A percentile compares a stretch with the other conserved stretches of the same genome.
These are phyloP conservation scores for Thraustochytrium striatum DNA, from an alignment of 352 stramenopile genomes.

Conservation along the genomic window DNA sequence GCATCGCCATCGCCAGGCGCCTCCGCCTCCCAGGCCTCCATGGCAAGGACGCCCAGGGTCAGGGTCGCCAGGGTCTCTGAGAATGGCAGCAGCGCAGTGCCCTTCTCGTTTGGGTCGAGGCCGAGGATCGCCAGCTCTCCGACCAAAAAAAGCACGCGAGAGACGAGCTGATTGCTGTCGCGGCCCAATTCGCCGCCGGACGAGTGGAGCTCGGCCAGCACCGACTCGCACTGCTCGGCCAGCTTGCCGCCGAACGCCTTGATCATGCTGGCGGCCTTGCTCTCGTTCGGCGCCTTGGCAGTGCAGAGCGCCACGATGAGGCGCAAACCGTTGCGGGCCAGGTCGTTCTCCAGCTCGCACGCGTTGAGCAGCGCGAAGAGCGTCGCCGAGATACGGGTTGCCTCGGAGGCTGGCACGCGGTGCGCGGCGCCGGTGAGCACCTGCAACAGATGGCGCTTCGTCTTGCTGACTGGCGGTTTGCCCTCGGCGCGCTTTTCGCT, in stretches of 20 bases:
- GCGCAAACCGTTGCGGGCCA: background rate
- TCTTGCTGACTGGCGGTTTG: no score
- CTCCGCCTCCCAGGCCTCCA: background rate
- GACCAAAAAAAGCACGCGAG: conserved; percentile 43
- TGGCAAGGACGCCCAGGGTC: conserved; percentile 32
- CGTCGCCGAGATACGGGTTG: conserved; percentile 8
- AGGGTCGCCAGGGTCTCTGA: conserved; percentile 24
- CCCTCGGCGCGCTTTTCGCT: no score
- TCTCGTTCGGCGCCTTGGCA: conserved; percentile 12
- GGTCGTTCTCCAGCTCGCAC: background rate
- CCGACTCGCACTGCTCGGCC: conserved; percentile 39
- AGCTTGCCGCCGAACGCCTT: background rate
- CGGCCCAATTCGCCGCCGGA: background rate
- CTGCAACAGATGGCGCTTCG: no score
- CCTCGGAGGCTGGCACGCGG: background rate
- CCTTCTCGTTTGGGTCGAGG: conserved; percentile 47
- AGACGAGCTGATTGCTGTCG: background rate
- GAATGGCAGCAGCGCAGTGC: conserved; percentile 9
- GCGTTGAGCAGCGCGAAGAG: conserved; percentile 22
- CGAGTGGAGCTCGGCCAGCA: background rate
- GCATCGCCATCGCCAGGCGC: background rate
- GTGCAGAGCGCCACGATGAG: conserved; percentile 23
- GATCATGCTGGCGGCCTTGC: conserved; percentile 19
- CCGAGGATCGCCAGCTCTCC: conserved; percentile 46
- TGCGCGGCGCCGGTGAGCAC: conserved; percentile 2